Percentiles rank a stretch among this genome's conserved stretches.
phyloP scores from a whole-genome alignment of 129 eudicot genomes.

The Lactuca saligna region DNA sequence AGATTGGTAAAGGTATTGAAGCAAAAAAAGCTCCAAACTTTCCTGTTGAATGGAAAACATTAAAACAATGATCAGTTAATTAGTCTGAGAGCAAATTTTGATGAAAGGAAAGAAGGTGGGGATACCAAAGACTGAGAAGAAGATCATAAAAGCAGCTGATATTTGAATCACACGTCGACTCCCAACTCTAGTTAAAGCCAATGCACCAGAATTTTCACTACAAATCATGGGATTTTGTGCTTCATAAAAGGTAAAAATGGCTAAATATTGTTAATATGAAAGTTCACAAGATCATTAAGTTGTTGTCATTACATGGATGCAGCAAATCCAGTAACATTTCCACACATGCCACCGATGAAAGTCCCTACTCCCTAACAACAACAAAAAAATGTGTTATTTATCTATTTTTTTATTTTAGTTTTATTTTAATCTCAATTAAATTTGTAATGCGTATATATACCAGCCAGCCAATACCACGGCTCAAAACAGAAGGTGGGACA shows the following conservation, averaged over 20 bases:
- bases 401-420: no score
- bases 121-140: conserved; percentile 67
- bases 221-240: neutral
- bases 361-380: conserved; percentile 58
- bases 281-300: neutral
- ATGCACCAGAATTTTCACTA: conserved; percentile 74
- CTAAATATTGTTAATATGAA: neutral
- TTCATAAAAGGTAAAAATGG: neutral
- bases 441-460: conserved; percentile 29
- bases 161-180: conserved; percentile 66
- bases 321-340: conserved; percentile 53
- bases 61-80: neutral
- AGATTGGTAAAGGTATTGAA: conserved; percentile 63
- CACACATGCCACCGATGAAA: conserved; percentile 55
- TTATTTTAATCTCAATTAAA: no score
- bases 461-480: conserved; percentile 75
- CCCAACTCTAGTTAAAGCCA: conserved; percentile 71
- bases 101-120: neutral
- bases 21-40: conserved; percentile 80
- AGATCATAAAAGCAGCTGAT: conserved; percentile 70
- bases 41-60: conserved; percentile 37
- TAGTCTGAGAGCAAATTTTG: neutral
- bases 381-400: neutral
- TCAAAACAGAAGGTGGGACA: conserved; percentile 62
- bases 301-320: conserved; percentile 55